Conservation (phyloP, 805 yeast species). For the Saturnispora kantuleensis region DNA sequence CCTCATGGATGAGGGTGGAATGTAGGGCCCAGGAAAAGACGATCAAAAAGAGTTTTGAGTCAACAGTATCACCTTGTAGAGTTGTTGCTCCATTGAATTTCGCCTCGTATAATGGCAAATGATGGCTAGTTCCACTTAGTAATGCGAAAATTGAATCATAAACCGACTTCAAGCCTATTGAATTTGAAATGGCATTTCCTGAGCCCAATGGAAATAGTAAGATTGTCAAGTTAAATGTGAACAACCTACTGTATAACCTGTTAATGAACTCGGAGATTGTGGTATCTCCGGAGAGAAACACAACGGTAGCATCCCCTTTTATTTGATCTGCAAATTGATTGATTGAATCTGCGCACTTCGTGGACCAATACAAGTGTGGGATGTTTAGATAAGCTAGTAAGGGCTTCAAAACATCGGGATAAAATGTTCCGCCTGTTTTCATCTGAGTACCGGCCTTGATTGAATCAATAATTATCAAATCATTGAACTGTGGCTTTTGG, state of each 20-base stretch:
- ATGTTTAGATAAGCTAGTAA: slow-evolving; percentile 32
- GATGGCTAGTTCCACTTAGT: slow-evolving; percentile 18
- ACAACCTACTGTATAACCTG: background rate
- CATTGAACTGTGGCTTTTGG: no score
- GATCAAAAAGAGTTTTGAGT: slow-evolving; percentile 33
- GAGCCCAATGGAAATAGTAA: slow-evolving; percentile 66
- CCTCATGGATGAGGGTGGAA: slow-evolving; percentile 73
- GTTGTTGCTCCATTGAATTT: slow-evolving; percentile 30
- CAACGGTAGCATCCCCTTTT: slow-evolving; percentile 5
- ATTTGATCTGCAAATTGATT: slow-evolving; percentile 20
- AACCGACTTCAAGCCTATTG: slow-evolving; percentile 36
- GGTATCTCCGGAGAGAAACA: slow-evolving; percentile 76
- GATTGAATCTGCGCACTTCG: slow-evolving; percentile 33
- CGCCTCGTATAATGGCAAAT: slow-evolving; percentile 36
- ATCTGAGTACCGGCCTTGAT: slow-evolving; percentile 37
- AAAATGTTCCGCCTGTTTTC: slow-evolving; percentile 29
- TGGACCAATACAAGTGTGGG: slow-evolving; percentile 20
- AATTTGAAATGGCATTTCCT: slow-evolving; percentile 71
- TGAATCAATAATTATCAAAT: slow-evolving; percentile 35
- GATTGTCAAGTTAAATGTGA: slow-evolving; percentile 13
- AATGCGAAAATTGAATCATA: slow-evolving; percentile 29
- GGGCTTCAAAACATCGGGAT: slow-evolving; percentile 36
- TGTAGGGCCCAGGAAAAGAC: slow-evolving; percentile 83
- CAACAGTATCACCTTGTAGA: background rate
- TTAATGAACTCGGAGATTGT: slow-evolving; percentile 71